A percentile compares a stretch with the other conserved stretches of the same genome.
phyloP scores from a whole-genome alignment of 2,329 filamentous ascomycete genomes.

The Myrmaecium sp. region DNA sequence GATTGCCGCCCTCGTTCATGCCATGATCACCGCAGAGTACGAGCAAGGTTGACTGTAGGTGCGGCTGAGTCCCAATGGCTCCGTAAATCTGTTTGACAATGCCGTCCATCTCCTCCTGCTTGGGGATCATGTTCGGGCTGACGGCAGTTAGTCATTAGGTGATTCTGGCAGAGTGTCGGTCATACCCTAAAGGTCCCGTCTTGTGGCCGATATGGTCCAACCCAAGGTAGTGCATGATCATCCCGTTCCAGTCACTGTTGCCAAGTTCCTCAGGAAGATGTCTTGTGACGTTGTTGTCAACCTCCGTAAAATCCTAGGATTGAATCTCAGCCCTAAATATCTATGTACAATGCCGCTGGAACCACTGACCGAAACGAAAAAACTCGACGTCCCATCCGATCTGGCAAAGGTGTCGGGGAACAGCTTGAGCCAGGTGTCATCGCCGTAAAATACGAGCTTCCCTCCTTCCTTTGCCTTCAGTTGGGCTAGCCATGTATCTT shows the following conservation, averaged over 20 bases:
- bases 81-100: conserved; percentile 62
- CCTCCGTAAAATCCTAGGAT: conserved; percentile 80
- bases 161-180: neutral
- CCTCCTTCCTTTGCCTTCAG: conserved; percentile 50
- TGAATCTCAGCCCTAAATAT: conserved; percentile 11
- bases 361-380: conserved; percentile 78
- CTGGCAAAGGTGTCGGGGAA: conserved; percentile 81
- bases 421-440: conserved; percentile 95
- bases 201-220: conserved; percentile 98
- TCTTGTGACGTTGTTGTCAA: conserved; percentile 92
- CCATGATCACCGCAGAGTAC: conserved; percentile 88
- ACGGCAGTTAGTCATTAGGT: conserved; percentile 4
- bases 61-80: conserved; percentile 51
- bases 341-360: conserved; percentile 14
- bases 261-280: conserved; percentile 64
- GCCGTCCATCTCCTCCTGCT: conserved; percentile 84
- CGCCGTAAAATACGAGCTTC: conserved; percentile 84
- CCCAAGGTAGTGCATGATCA: conserved; percentile 91
- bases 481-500: conserved; percentile 94
- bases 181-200: conserved; percentile 63
- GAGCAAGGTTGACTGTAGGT: conserved; percentile 64
- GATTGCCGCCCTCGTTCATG: conserved; percentile 98
- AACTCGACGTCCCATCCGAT: conserved; percentile 85
- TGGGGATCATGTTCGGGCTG: conserved; percentile 79
- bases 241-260: conserved; percentile 71